A percentile compares a stretch with the other conserved stretches of the same genome.
These are phyloP conservation scores for Physcomitrium patens DNA, from an alignment of 225 moss, liverwort and hornwort genomes.

Conservation along the genomic window DNA sequence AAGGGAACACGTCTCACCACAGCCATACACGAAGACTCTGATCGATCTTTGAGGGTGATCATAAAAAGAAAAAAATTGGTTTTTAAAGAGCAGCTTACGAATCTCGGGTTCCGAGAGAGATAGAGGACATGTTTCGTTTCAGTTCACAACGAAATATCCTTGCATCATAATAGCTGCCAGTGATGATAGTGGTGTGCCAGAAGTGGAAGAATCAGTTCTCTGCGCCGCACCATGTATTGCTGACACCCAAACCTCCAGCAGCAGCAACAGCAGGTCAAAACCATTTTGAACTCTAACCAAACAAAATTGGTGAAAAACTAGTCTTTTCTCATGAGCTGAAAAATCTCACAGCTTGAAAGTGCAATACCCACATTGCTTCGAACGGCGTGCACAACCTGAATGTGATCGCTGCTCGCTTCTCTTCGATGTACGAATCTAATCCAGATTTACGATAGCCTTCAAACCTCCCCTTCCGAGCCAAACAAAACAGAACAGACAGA, in stretches of 20 bases:
- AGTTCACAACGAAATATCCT: background rate
- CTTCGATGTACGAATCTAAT: background rate
- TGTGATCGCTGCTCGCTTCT: background rate
- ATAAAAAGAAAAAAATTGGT: background rate
- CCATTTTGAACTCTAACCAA: background rate
- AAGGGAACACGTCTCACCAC: background rate
- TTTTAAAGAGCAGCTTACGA: background rate
- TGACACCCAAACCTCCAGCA: background rate
- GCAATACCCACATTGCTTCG: background rate
- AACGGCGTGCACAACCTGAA: background rate
- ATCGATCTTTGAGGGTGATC: background rate
- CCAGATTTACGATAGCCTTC: background rate
- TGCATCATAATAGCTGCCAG: background rate
- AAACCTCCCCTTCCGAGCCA: background rate
- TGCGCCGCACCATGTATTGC: background rate
- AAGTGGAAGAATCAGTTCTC: background rate
- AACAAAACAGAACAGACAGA: background rate
- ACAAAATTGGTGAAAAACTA: background rate
- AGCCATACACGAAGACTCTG: background rate
- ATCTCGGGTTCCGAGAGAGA: too few relatives aligned
- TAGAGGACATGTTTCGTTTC: too few relatives aligned
- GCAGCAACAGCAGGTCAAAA: slow-evolving; percentile 6
- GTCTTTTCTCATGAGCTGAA: background rate
- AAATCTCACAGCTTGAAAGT: too few relatives aligned
- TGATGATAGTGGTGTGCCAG: background rate